Base-by-base conservation (phyloP, 192 early-diverging fungal genomes). In the Coemansia sp. region DNA sequence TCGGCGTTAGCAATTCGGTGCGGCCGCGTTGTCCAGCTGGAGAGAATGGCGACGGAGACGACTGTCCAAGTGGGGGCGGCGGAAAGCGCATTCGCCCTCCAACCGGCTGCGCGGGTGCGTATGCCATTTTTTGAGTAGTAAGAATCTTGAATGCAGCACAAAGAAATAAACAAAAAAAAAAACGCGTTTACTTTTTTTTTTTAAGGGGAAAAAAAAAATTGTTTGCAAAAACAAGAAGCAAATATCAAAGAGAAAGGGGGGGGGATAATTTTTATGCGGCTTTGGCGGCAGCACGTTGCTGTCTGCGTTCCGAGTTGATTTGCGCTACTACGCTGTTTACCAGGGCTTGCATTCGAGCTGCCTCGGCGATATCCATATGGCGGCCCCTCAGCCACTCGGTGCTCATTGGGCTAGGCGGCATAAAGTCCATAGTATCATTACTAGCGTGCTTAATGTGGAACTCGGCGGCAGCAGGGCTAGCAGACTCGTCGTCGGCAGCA, bases 281-380 rank as follows among this genome's bases (percentile, higher is more conserved):
- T 53, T 22, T 53, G 51, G 27, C 49, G 24, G 20, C 24, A 15
- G 49, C 25, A 6, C 51, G 27, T 15, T 53, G 27, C 37, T 71
- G 64, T 27, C 67, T 70, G 71, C 79, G 79, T 36, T 82, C 79
- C 27, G 71, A 62, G 69, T 82, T 82, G 32, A 82, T 82, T 40
- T 82, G 63, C 2, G 67, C 74, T n/a, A 82, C 79, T 22, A 82
- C 79, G 38, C 45, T 53, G 65, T 64, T 51, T 29, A 82, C 79
- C 39, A 82, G 70, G 11, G 39, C 32, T 59, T 82, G 74, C 79
- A 82, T 82, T 43, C 79, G 79, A 2, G 71, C 67, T 12, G 79
- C 79, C 61, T 82, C 79, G 24, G 39, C 64, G 36, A 70, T 49
- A 36, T 82, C 79, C 70, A 76, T 70, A 38, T 70, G 41, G 17